Base-by-base conservation (phyloP, 1,284 basidiomycete species). In the Ceratobasidium sp. region DNA sequence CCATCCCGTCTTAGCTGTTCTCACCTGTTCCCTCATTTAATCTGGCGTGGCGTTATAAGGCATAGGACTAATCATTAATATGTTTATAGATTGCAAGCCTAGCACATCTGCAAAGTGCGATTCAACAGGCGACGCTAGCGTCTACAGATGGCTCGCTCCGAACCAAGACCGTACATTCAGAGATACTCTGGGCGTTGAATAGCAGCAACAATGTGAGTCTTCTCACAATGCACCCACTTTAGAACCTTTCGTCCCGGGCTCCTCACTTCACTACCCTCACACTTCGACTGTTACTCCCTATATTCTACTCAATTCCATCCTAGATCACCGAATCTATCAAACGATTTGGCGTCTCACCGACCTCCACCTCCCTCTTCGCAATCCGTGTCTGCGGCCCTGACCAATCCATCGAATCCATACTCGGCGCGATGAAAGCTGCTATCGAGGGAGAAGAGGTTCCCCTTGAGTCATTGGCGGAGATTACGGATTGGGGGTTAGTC, bases 241-340 rank as follows among this genome's bases (percentile, higher is more conserved):
- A 28, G 23, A 21, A 23, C 35, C 35, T 55, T 44, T 23, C 23
- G 18, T 21, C 23, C 18, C 18, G 7, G 47, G 47, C 16, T 21
- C 16, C 18, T 44, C 9, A 57, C 38, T 32, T 9, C 7, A 73
- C 23, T 41, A 13, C 35, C 38, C 26, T 71, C 13, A 35, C 38
- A 21, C 69, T 30, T n/a, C 28, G 23, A 46, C 44, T 2, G 23
- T 21, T 47, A 13, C 14, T 41, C 43, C 44, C 72, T 55, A 54
- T 50, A 38, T 41, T 49, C n/a, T n/a, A n/a, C n/a, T n/a, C n/a
- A n/a, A n/a, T n/a, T n/a, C n/a, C n/a, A n/a, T 62, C 16, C 16
- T 74, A 95, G 93, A 97, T 98, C 71, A 89, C 89, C 1, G 95
- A 98, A 77, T 91, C 92, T 0, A 88, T 98, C 75, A 86, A 89